Evolutionary conservation across 805 yeast genomes (phyloP), one percentile per base, ranked within the genome.

Genomic region (Lipomyces oligophaga): DNA sequence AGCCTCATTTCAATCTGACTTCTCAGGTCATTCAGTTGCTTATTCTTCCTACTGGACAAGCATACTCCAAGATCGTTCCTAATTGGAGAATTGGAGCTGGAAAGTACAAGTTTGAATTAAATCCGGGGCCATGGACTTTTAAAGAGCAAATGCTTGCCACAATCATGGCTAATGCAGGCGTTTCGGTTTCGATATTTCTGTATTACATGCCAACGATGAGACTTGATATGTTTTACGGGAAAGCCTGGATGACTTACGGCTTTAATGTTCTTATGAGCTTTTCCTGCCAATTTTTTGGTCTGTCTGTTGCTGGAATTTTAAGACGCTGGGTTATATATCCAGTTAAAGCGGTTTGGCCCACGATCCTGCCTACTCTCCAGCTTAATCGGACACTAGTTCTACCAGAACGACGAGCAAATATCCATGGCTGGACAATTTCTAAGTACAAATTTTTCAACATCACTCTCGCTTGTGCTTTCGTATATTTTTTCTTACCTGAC

Each of bases 401-500:
- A 16, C 62, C 63, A 5, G 74, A 72, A 52, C 53, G 57, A n/a
- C 69, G 71, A 58, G 72, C 73, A 51, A 58, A 59, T 3, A 73
- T 77, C 24, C 70, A 77, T 58, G 84, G 85, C 2, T 80, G 86
- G 86, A 71, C 61, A 31, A 68, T 80, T 28, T 67, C 77, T 4
- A 69, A 80, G 44, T 73, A 71, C 56, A 66, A 62, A 42, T 74
- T 78, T 54, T 80, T 81, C 64, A 49, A 69, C 25, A 44, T 67
- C 26, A 69, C 69, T 2, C 68, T 77, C 41, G 41, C 57, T 13
- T 62, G 65, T 13, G 62, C 73, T 20, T 78, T 80, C 55, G 54
- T 73, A 3, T 81, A 80, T 74, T 77, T 77, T 58, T 81, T 83
- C 79, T 65, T 83, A 55, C 86, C 87, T 3, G 83, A 80, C 45